phyloP scores from a whole-genome alignment of 805 yeast species.

The Grigorovia jiainica region DNA sequence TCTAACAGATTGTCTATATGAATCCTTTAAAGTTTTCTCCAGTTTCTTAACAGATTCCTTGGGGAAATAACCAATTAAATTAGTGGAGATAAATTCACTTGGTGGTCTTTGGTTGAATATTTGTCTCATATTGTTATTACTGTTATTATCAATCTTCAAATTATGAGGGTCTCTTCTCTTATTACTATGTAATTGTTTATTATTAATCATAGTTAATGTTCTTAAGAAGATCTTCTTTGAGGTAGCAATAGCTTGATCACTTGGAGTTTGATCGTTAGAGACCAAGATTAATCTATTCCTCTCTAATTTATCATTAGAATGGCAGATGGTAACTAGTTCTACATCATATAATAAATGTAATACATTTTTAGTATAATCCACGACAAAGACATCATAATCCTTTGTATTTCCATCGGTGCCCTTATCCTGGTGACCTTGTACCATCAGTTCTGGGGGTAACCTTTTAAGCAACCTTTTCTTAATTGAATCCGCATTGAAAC shows the following conservation, averaged over 20 bases:
- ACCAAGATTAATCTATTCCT: slow-evolving; percentile 63
- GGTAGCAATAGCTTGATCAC: slow-evolving; percentile 46
- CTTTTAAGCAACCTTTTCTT: slow-evolving; percentile 58
- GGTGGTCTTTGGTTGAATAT: slow-evolving; percentile 89
- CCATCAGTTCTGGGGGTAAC: slow-evolving; percentile 28
- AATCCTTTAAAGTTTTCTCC: slow-evolving; percentile 72
- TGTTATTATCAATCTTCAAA: slow-evolving; percentile 15
- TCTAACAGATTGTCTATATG: slow-evolving; percentile 69
- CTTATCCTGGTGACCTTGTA: slow-evolving; percentile 7
- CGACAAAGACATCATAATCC: slow-evolving; percentile 53
- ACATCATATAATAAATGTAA: slow-evolving; percentile 55
- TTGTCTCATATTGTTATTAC: slow-evolving; percentile 27
- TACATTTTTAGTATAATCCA: slow-evolving; percentile 33
- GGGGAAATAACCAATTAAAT: slow-evolving; percentile 87
- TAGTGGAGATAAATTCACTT: slow-evolving; percentile 80
- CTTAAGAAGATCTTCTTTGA: slow-evolving; percentile 38
- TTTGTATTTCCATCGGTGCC: slow-evolving; percentile 8
- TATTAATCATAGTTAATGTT: not conserved
- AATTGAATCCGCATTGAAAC: slow-evolving; percentile 72
- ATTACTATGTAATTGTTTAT: not conserved
- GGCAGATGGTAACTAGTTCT: slow-evolving; percentile 75
- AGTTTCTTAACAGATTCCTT: slow-evolving; percentile 62
- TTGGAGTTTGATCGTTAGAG: slow-evolving; percentile 53
- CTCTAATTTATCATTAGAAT: slow-evolving; percentile 60
- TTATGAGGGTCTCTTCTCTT: not conserved